Conservation (phyloP, 2,329 filamentous ascomycete species). For the Fusarium vanettenii region DNA sequence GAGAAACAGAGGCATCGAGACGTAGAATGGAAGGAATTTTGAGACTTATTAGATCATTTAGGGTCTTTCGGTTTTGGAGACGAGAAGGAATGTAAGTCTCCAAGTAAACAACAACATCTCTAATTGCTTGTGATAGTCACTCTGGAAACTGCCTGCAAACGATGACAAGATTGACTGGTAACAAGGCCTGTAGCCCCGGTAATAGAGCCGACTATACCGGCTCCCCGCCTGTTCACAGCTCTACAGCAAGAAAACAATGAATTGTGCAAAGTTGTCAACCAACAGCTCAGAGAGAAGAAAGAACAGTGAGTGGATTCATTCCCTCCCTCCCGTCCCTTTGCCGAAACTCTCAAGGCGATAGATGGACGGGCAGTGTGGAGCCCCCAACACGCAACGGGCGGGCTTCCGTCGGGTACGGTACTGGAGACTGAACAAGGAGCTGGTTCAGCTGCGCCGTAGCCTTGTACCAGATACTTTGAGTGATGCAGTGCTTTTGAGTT, state of each 20-base stretch:
- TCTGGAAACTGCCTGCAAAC: slow-evolving; percentile 2
- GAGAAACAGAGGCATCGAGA: slow-evolving; percentile 6
- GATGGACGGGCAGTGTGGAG: slow-evolving; percentile 9
- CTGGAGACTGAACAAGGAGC: slow-evolving; percentile 13
- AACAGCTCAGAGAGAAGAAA: not conserved
- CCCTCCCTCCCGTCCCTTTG: not conserved
- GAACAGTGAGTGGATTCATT: not conserved
- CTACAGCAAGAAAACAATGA: slow-evolving; percentile 1
- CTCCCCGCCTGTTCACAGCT: not conserved
- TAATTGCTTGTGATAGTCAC: not conserved
- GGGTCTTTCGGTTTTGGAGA: not conserved
- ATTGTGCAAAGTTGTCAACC: not conserved
- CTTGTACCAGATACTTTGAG: slow-evolving; percentile 16
- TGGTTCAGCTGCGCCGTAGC: not conserved
- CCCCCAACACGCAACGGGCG: slow-evolving; percentile 2
- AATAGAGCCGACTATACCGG: not conserved
- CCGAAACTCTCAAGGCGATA: not conserved
- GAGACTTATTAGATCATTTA: not conserved
- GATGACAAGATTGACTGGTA: not conserved
- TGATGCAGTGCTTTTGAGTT: slow-evolving; percentile 15
- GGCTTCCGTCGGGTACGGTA: slow-evolving; percentile 10
- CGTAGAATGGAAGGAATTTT: slow-evolving; percentile 23
- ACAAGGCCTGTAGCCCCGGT: slow-evolving; percentile 2
- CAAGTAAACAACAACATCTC: not conserved
- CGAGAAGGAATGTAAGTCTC: slow-evolving; percentile 19